Percentiles rank a stretch among this genome's conserved stretches.
Evolutionary conservation across 306 rosid genomes (phyloP).

Genomic region (Fragaria ananassa): DNA sequence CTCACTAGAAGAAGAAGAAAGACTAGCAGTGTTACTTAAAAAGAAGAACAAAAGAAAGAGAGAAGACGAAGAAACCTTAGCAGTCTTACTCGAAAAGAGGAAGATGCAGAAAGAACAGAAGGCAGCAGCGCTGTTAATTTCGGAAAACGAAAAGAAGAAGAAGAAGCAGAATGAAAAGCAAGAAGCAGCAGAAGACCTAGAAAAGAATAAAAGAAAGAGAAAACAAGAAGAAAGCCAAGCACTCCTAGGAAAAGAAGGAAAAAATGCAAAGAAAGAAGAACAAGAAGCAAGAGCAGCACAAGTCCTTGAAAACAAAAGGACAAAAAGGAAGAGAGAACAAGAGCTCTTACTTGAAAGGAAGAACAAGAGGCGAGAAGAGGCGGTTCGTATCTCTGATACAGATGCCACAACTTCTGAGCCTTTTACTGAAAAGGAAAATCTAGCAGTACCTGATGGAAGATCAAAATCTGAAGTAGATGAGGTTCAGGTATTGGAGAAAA

Average conservation of each 20-base stretch:
- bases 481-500: neutral
- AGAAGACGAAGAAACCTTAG: neutral
- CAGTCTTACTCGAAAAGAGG: conserved; percentile 1
- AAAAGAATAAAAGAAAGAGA: neutral
- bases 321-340: neutral
- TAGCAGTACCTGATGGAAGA: neutral
- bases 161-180: neutral
- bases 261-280: neutral
- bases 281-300: neutral
- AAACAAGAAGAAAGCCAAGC: neutral
- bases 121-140: neutral
- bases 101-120: neutral
- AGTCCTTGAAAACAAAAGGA: neutral
- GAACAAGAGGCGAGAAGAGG: neutral
- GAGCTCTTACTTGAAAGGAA: neutral
- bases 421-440: neutral
- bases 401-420: neutral
- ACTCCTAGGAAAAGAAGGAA: neutral
- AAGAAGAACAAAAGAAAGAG: neutral
- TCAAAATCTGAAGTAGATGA: neutral
- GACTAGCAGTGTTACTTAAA: neutral
- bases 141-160: neutral
- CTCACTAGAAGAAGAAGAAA: neutral
- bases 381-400: neutral
- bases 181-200: neutral